Evolutionary conservation across 129 eudicot genomes (phyloP).

Genomic region (Artemisia tridentata): DNA sequence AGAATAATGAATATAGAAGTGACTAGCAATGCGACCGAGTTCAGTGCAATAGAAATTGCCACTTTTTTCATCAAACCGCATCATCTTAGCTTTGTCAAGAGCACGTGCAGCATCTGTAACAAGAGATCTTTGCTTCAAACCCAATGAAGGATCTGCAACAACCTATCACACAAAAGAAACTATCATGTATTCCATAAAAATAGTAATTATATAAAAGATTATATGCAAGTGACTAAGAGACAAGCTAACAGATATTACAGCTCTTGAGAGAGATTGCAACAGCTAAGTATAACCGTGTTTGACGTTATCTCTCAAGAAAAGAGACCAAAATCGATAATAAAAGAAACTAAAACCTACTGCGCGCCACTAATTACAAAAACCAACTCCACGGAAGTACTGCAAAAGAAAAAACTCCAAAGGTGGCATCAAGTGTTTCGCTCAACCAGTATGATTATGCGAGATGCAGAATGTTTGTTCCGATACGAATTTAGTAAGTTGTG

Average conservation of each 20-base stretch:
- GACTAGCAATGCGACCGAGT: conserved; percentile 99
- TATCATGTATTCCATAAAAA: conserved; percentile 4
- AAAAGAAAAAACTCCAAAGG: not conserved
- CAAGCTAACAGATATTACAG: conserved; percentile 3
- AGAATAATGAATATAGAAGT: conserved; percentile 93
- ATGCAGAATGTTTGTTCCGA: not conserved
- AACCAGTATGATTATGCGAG: not conserved
- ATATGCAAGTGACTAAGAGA: conserved; percentile 1
- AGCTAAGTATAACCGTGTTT: not conserved
- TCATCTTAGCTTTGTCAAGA: conserved; percentile 98
- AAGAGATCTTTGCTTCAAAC: conserved; percentile 88
- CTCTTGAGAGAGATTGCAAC: not conserved
- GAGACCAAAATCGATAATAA: not conserved
- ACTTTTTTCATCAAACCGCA: conserved; percentile 99
- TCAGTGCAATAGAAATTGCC: conserved; percentile 97
- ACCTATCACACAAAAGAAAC: conserved; percentile 49
- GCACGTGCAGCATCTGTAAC: conserved; percentile 96
- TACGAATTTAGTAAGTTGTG: not conserved
- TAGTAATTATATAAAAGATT: not conserved
- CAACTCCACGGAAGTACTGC: not conserved
- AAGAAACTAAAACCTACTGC: not conserved
- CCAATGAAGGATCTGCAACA: conserved; percentile 90
- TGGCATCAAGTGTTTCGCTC: not conserved
- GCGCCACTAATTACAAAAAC: not conserved
- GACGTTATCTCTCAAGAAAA: not conserved